Percentiles rank a stretch among this genome's conserved stretches.
phyloP scores from a whole-genome alignment of 106 monocot species.

The Narthecium ossifragum region DNA sequence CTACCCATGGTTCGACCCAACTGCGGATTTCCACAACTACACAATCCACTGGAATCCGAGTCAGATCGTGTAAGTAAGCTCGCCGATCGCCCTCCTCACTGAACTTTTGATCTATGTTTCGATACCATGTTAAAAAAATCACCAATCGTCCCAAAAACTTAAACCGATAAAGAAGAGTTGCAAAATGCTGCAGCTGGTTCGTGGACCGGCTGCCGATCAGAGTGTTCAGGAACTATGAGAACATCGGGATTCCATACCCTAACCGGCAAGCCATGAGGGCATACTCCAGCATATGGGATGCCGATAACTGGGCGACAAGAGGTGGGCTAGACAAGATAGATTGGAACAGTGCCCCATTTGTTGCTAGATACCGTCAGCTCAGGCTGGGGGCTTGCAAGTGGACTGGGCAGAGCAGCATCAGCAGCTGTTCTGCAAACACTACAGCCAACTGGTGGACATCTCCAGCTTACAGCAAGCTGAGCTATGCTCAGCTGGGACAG shows the following conservation, averaged over 20 bases:
- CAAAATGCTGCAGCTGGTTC: slow-evolving; percentile 37
- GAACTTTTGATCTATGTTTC: too few relatives aligned
- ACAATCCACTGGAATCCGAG: slow-evolving; percentile 71
- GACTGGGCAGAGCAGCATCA: slow-evolving; percentile 1
- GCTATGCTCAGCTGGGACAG: slow-evolving; percentile 15
- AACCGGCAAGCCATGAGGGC: slow-evolving; percentile 48
- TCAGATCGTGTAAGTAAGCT: slow-evolving; percentile 45
- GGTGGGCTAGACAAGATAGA: slow-evolving; percentile 67
- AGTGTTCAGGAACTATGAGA: slow-evolving; percentile 54
- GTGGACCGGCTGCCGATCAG: slow-evolving; percentile 48
- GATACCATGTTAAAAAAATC: too few relatives aligned
- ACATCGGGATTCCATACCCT: slow-evolving; percentile 43
- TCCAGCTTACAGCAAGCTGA: background rate
- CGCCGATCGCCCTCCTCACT: too few relatives aligned
- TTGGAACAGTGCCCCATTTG: slow-evolving; percentile 58
- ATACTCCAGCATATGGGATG: slow-evolving; percentile 78
- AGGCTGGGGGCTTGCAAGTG: slow-evolving; percentile 41
- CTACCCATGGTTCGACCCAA: slow-evolving; percentile 78
- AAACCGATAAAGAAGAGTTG: too few relatives aligned
- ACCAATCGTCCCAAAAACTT: too few relatives aligned
- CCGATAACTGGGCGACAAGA: slow-evolving; percentile 66
- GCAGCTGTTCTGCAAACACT: slow-evolving; percentile 8
- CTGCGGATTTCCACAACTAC: slow-evolving; percentile 70
- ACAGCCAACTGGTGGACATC: slow-evolving; percentile 10
- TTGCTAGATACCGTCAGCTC: slow-evolving; percentile 42